Base-by-base conservation (phyloP, 176 grass and related monocot genomes). In the Cymbopogon citratus region DNA sequence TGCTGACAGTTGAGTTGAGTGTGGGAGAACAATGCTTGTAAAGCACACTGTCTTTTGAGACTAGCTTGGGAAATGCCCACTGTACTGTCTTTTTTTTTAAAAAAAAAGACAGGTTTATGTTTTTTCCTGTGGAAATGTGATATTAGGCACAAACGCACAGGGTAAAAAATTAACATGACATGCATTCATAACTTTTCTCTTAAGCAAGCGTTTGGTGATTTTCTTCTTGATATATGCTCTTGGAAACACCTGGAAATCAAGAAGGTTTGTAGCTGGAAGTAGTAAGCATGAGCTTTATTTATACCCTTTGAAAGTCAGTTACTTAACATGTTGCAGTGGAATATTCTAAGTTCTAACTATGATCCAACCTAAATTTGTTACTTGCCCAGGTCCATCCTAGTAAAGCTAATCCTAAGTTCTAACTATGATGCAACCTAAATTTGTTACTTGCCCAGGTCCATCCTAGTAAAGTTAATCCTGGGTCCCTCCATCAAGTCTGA, bases 261-360 rank as follows among this genome's bases (percentile, higher is more conserved):
- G 23, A 77, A 71, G 65, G 54, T 72, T 6, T 33, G 51, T 63
- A 65, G 33, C 62, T 24, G 38, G 76, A 63, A 69, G 25, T 2
- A 52, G 0, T 79, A 80, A 56, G 48, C 52, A 63, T 82, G 63
- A 38, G 21, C 45, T 11, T 40, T 62, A 76, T 60, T n/a, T n/a
- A n/a, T n/a, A n/a, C 11, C 54, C 10, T 49, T 76, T 46, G 44
- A 76, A 40, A 0, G 26, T 45, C 72, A 81, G 24, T 25, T 64
- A 76, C 63, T 71, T 52, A 51, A 34, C 79, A 87, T 74, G 85
- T 76, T 49, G 7, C 12, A 67, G 48, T 80, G 45, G 41, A 63
- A 13, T 63, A 36, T 21, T 64, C n/a, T n/a, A n/a, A n/a, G n/a
- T n/a, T n/a, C n/a, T n/a, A n/a, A n/a, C n/a, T n/a, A n/a, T n/a